phyloP scores from a whole-genome alignment of 202 grass and related monocot species.

The Bolboschoenoplectus hybrid region DNA sequence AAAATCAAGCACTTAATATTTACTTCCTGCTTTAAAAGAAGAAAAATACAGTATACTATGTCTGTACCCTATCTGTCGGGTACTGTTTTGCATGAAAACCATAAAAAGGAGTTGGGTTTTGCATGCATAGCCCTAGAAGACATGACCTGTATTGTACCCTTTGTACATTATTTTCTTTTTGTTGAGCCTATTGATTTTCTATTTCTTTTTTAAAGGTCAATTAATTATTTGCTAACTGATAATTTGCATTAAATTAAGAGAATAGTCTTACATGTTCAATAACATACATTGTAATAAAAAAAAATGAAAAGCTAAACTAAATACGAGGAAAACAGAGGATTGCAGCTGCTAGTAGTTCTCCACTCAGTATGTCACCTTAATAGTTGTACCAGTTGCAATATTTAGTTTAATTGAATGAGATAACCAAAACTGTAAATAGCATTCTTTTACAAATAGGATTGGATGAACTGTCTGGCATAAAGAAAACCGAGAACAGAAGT shows the following conservation, averaged over 20 bases:
- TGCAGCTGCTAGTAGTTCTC: not conserved
- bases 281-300: not conserved
- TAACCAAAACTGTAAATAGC: not conserved
- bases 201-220: not conserved
- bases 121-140: not conserved
- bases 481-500: constrained; percentile 18
- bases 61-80: not conserved
- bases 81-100: not conserved
- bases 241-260: not conserved
- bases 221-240: not conserved
- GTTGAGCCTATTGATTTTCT: not conserved
- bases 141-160: not conserved
- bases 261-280: not conserved
- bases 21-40: constrained; percentile 21
- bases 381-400: not conserved
- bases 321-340: not conserved
- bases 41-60: not conserved
- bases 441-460: constrained; percentile 18
- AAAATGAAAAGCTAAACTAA: constrained; percentile 8
- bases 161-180: not conserved
- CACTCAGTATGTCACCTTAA: not conserved
- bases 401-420: not conserved
- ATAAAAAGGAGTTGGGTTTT: not conserved
- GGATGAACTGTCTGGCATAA: not conserved
- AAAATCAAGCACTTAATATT: not conserved